Percentiles rank a stretch among this genome's conserved stretches.
Conservation (phyloP, 208 protist species). For the Borovskyia barvae region DNA sequence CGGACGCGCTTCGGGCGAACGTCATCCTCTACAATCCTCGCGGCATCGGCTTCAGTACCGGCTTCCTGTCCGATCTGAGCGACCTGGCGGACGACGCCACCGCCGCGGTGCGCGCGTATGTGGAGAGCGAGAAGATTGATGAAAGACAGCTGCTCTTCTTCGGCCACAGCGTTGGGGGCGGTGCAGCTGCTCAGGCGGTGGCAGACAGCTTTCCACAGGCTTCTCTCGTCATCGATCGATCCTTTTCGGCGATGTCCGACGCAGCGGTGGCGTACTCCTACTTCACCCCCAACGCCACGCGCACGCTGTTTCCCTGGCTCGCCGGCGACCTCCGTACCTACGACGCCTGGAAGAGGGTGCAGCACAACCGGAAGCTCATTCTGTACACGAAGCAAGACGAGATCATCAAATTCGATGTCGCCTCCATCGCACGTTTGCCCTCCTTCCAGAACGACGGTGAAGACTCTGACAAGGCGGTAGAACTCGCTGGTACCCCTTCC, state of each 20-base stretch:
- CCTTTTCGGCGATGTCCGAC: constrained; percentile 74
- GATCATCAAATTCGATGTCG: constrained; percentile 51
- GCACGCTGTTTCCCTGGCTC: constrained; percentile 26
- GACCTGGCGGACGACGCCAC: constrained; percentile 67
- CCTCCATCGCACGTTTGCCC: constrained; percentile 44
- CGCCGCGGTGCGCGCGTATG: constrained; percentile 36
- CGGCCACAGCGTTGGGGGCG: constrained; percentile 84
- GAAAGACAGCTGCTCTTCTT: constrained; percentile 53
- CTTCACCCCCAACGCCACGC: constrained; percentile 41
- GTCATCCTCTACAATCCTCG: constrained; percentile 78
- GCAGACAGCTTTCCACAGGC: constrained; percentile 18
- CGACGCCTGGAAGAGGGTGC: constrained; percentile 26
- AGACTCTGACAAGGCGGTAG: constrained; percentile 22
- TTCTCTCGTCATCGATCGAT: constrained; percentile 68
- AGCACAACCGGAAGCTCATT: constrained; percentile 56
- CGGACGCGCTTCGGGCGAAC: constrained; percentile 47
- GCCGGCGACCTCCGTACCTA: constrained; percentile 63
- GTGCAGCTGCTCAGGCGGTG: constrained; percentile 53
- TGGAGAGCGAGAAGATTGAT: constrained; percentile 34
- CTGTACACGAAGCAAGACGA: constrained; percentile 68
- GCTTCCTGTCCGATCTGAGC: constrained; percentile 39
- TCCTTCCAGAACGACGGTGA: constrained; percentile 29
- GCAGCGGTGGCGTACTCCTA: constrained; percentile 64
- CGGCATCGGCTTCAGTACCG: constrained; percentile 69
- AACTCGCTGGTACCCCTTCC: constrained; percentile 33